These are phyloP conservation scores for Metarhizium guizhouense DNA, from an alignment of 2,329 filamentous ascomycete genomes.

Conservation along the genomic window DNA sequence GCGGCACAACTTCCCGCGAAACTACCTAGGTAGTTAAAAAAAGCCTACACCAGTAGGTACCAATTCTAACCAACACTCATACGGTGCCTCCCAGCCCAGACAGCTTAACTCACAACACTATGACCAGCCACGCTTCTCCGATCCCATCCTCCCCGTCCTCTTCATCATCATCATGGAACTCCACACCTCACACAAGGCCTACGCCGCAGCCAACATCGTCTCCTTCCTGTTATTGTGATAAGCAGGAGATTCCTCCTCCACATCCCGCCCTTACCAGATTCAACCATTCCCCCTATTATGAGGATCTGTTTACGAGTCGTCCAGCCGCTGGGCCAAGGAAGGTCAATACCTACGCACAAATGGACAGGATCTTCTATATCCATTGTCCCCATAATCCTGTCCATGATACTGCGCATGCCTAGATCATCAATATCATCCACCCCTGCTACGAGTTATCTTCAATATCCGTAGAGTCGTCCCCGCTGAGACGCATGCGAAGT, in stretches of 20 bases:
- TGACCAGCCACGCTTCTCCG: too few relatives aligned
- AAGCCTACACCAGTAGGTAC: too few relatives aligned
- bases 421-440: constrained; percentile 87
- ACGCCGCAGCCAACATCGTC: constrained; percentile 70
- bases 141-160: constrained; percentile 25
- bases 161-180: constrained; percentile 59
- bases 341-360: constrained; percentile 38
- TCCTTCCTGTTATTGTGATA: constrained; percentile 72
- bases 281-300: constrained; percentile 68
- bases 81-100: too few relatives aligned
- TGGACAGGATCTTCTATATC: constrained; percentile 73
- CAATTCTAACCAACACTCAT: too few relatives aligned
- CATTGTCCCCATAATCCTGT: constrained; percentile 60
- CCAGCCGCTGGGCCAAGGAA: constrained; percentile 68
- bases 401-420: constrained; percentile 61
- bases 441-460: constrained; percentile 68
- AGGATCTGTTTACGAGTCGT: constrained; percentile 73
- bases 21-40: too few relatives aligned
- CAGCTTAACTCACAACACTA: too few relatives aligned
- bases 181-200: constrained; percentile 76
- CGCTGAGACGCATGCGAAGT: constrained; percentile 66
- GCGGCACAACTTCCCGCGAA: too few relatives aligned
- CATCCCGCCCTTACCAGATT: constrained; percentile 75
- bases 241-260: constrained; percentile 76
- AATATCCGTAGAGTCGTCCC: constrained; percentile 56